phyloP scores from a whole-genome alignment of 179 eudicot species.

The Actinidia arguta region DNA sequence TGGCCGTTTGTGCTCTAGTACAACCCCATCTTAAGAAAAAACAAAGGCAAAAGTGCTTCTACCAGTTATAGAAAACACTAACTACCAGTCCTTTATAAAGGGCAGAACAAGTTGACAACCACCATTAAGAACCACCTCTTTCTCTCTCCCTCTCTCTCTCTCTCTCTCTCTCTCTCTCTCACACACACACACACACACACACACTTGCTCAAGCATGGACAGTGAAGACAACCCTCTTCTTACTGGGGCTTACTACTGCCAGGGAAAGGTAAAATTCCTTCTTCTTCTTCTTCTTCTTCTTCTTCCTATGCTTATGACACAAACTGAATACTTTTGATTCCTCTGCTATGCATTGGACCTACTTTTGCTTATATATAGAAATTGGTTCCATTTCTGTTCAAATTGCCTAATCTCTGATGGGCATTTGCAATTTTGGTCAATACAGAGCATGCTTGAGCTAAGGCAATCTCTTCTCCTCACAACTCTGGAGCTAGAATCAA shows the following conservation, averaged over 20 bases:
- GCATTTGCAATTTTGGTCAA: neutral
- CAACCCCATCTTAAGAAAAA: neutral
- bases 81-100: conserved; percentile 12
- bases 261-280: conserved; percentile 43
- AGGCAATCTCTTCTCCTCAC: conserved; percentile 53
- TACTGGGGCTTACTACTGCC: conserved; percentile 48
- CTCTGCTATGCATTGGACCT: conserved; percentile 1
- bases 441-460: conserved; percentile 71
- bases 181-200: conserved; percentile 16
- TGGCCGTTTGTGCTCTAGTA: conserved; percentile 22
- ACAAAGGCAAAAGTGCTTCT: neutral
- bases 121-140: conserved; percentile 8
- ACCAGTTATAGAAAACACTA: neutral
- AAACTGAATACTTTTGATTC: neutral
- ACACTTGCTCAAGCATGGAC: conserved; percentile 37
- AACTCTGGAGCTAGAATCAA: conserved; percentile 64
- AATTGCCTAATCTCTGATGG: conserved; percentile 16
- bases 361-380: neutral
- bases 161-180: neutral
- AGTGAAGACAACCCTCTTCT: conserved; percentile 37
- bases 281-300: neutral
- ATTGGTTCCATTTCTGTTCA: neutral
- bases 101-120: neutral
- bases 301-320: neutral
- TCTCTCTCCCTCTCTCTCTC: neutral